Base-by-base conservation (phyloP, 345 rosid genomes). In the Sisymbrium altissimum region DNA sequence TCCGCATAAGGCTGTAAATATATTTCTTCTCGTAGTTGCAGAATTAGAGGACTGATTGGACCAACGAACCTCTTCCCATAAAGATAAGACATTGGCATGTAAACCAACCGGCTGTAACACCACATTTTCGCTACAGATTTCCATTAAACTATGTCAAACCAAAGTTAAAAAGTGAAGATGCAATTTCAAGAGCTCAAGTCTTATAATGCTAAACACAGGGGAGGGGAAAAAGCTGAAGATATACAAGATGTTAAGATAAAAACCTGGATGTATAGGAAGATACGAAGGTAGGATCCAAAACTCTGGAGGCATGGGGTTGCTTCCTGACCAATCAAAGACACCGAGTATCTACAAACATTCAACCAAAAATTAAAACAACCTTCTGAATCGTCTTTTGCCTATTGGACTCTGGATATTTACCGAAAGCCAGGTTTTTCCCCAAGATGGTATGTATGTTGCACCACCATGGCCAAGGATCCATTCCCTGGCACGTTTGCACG, bases 241-340 rank as follows among this genome's bases (percentile, higher is more conserved):
- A 21, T 17, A 41, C 19, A 48, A 56, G 39, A 65, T 17, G 57
- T 52, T 32, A 32, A 3, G 43, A 39, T 19, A 9, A 49, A 32
- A 66, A 84, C 90, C 84, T 77, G 88, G 91, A 73, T 82, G 86
- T 80, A 86, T 67, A 70, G 83, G 84, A 73, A 81, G 83, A 68
- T 66, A 82, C 2, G 87, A 77, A 63, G 91, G 91, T 65, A 87
- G 79, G 19, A 83, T 72, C 89, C 89, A 87, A 65, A 87, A 85
- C 77, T 87, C 91, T 0, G 91, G 91, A 60, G 91, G 91, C 91
- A 87, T 85, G 7, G 91, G 91, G 64, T 87, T 84, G 63, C 72
- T 21, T 49, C 91, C 91, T 29, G 80, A 73, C 89, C 89, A 87
- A 27, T 87, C 89, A 75, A 59, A 87, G 8, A 79, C 68, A 48